Base-by-base conservation (phyloP, 305 asterid genomes). In the Fraxinus ornus region DNA sequence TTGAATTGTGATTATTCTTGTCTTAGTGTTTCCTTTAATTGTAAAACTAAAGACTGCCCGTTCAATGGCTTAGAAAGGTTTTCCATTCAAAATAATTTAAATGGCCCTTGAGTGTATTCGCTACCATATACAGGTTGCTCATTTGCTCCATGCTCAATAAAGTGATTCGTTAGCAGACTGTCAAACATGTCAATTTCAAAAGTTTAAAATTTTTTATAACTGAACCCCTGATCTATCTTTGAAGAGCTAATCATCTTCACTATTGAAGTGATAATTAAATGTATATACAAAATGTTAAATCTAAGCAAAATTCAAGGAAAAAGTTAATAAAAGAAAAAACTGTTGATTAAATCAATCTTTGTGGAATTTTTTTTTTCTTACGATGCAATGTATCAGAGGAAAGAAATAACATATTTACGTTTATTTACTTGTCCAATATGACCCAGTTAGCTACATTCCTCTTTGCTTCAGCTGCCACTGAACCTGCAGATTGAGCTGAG, bases 381-480 rank as follows among this genome's bases (percentile, higher is more conserved):
- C 28, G 79, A 78, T 36, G 77, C 55, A 81, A 49, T 35, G 79
- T 78, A 33, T n/a, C 33, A 41, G 79, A 71, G 83, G 87, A 81
- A 89, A 86, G 82, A 82, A 78, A 74, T 66, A 90, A 89, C 88
- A 87, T 88, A 85, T 89, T 91, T 88, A 86, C 86, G 88, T 86
- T 84, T 82, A 87, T 88, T 93, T 93, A 93, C 97, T 91, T 93
- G 92, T 93, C 97, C 94, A 93, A 89, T 80, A 93, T 81, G 86
- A 93, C 93, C 97, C 97, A 93, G 80, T 86, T 88, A 76, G 90
- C 92, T 57, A 85, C 85, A 77, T 83, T 85, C 79, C 84, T 85
- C 85, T 88, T 88, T 9, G 95, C 94, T 90, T 91, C 94, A 82
- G 93, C 88, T 41, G 95, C 90, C 83, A 93, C 93, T 5, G 83